These are phyloP conservation scores for Penicillium egyptiacum DNA, from an alignment of 495 filamentous ascomycete species.

Conservation along the genomic window DNA sequence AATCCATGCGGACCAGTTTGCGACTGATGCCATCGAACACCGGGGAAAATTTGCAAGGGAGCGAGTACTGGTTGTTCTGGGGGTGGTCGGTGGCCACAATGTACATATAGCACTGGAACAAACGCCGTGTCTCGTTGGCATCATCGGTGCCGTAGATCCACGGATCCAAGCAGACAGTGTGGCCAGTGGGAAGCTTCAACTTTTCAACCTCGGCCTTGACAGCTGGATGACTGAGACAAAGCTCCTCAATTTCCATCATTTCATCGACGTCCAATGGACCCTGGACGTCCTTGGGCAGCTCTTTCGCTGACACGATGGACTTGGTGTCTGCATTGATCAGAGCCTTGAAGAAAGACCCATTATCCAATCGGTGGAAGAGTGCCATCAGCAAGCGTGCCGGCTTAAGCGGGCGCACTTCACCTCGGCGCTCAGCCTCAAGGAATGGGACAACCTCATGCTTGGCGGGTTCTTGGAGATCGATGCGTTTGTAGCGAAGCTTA, in stretches of 20 bases:
- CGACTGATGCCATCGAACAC: conserved; percentile 66
- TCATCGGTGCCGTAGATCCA: conserved; percentile 50
- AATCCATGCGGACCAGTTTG: conserved; percentile 59
- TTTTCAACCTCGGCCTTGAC: conserved; percentile 48
- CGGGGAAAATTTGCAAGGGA: conserved; percentile 75
- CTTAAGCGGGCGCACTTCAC: conserved; percentile 34
- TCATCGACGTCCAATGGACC: conserved; percentile 45
- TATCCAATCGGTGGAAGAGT: conserved; percentile 45
- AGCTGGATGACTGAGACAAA: conserved; percentile 40
- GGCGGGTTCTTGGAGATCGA: conserved; percentile 46
- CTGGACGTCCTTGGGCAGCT: conserved; percentile 43
- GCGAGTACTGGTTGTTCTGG: conserved; percentile 70
- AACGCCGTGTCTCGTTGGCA: conserved; percentile 35
- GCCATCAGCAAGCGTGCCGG: conserved; percentile 42
- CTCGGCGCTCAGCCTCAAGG: conserved; percentile 41
- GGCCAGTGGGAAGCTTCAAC: conserved; percentile 39
- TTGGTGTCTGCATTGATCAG: conserved; percentile 44
- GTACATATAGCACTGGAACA: conserved; percentile 50
- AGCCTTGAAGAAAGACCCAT: conserved; percentile 43
- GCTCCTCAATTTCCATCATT: conserved; percentile 41
- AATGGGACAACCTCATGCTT: conserved; percentile 45
- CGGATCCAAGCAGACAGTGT: conserved; percentile 45
- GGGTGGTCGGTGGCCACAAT: conserved; percentile 40
- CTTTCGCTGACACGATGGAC: conserved; percentile 39
- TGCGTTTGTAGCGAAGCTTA: conserved; percentile 45